These are phyloP conservation scores for Apium graveolens DNA, from an alignment of 129 eudicot species.

Conservation along the genomic window DNA sequence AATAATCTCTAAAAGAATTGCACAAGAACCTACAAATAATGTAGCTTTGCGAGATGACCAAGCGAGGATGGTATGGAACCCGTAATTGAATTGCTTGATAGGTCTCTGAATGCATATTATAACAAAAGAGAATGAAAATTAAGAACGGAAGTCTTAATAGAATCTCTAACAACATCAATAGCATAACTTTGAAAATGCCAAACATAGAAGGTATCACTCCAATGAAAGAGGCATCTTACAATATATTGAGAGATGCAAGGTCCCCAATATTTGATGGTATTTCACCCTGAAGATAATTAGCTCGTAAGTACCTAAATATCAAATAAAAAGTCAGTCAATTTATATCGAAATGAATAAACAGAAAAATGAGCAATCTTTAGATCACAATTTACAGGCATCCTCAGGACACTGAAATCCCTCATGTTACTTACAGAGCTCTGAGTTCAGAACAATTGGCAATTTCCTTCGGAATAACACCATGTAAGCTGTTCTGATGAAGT, in stretches of 20 bases:
- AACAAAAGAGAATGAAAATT: neutral
- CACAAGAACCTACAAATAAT: constrained; percentile 49
- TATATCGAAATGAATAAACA: neutral
- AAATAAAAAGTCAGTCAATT: neutral
- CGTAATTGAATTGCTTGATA: constrained; percentile 76
- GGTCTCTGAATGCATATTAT: constrained; percentile 43
- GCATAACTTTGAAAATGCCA: neutral
- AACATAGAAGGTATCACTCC: neutral
- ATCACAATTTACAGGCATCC: neutral
- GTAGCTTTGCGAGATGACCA: constrained; percentile 68
- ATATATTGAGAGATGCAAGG: constrained; percentile 58
- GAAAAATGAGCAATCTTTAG: neutral
- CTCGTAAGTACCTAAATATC: constrained; percentile 62
- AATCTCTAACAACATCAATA: neutral
- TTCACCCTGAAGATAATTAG: constrained; percentile 89
- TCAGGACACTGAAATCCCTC: neutral
- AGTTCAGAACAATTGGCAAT: constrained; percentile 70
- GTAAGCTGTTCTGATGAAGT: constrained; percentile 91
- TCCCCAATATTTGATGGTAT: constrained; percentile 86
- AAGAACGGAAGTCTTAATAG: neutral
- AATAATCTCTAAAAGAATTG: neutral
- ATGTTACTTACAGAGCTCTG: constrained; percentile 77
- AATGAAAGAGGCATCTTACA: constrained; percentile 38
- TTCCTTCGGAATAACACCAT: constrained; percentile 76
- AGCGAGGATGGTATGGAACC: constrained; percentile 95